phyloP scores from a whole-genome alignment of 305 asterid genomes.

The Fraxinus nigra region DNA sequence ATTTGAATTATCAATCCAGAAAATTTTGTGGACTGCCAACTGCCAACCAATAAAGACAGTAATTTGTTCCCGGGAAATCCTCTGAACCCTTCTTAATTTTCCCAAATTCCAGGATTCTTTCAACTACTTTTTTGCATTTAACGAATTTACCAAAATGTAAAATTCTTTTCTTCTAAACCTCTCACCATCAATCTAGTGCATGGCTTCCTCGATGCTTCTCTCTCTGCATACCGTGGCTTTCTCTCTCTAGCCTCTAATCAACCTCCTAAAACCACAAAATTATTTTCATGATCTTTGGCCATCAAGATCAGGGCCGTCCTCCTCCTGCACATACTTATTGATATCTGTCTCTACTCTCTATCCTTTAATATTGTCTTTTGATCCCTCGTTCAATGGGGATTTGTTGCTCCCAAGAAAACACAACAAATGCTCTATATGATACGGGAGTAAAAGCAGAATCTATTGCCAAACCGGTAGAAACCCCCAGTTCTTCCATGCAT shows the following conservation, averaged over 20 bases:
- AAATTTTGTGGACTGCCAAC: background rate
- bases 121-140: background rate
- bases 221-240: background rate
- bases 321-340: background rate
- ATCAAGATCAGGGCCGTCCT: background rate
- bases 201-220: background rate
- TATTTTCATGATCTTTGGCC: background rate
- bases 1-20: background rate
- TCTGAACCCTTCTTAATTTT: background rate
- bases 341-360: background rate
- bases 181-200: slow-evolving; percentile 7
- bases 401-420: slow-evolving; percentile 7
- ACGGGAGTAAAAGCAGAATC: background rate
- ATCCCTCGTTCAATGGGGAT: background rate
- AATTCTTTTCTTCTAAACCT: background rate
- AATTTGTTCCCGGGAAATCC: background rate
- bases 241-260: background rate
- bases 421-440: background rate
- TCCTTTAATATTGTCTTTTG: background rate
- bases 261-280: background rate
- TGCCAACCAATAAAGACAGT: background rate
- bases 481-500: background rate
- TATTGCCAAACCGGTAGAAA: background rate
- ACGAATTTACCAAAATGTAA: background rate
- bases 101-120: slow-evolving; percentile 8